Evolutionary conservation across 2,329 filamentous ascomycete species (phyloP).

Genomic region (Bipolaris gigantea): DNA sequence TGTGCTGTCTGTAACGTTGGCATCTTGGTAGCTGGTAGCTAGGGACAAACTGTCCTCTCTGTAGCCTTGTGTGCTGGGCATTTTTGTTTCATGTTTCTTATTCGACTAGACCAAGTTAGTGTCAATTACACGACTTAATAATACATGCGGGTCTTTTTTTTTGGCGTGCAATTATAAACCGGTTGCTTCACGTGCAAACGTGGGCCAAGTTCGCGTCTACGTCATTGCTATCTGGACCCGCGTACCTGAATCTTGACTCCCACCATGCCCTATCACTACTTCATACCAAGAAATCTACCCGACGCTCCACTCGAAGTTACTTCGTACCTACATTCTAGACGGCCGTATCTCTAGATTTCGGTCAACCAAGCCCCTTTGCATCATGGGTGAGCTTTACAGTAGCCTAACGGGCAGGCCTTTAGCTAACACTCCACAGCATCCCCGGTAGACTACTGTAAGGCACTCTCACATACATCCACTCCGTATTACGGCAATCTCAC

Average conservation of each 20-base stretch:
- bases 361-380: not conserved
- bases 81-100: not conserved
- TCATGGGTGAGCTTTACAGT: constrained; percentile 25
- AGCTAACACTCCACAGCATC: constrained; percentile 25
- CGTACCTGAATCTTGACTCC: constrained; percentile 7
- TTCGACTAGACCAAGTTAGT: not conserved
- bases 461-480: not conserved
- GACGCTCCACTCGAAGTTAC: not conserved
- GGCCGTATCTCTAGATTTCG: not conserved
- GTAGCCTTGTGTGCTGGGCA: not conserved
- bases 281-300: not conserved
- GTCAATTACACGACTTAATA: not conserved
- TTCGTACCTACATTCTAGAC: not conserved
- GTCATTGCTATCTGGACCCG: constrained; percentile 14
- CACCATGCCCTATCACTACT: not conserved
- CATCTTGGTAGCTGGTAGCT: not conserved
- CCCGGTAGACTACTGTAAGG: constrained; percentile 33
- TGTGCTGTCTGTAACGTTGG: not conserved
- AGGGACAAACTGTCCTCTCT: not conserved
- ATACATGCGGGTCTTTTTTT: not conserved
- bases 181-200: constrained; percentile 13
- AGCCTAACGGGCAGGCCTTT: constrained; percentile 1
- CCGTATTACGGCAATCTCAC: not conserved
- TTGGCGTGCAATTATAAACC: not conserved
- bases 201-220: constrained; percentile 21